Percentiles rank a stretch among this genome's conserved stretches.
Evolutionary conservation across 2,329 filamentous ascomycete species (phyloP).

Genomic region (Bipolaris zeicola): DNA sequence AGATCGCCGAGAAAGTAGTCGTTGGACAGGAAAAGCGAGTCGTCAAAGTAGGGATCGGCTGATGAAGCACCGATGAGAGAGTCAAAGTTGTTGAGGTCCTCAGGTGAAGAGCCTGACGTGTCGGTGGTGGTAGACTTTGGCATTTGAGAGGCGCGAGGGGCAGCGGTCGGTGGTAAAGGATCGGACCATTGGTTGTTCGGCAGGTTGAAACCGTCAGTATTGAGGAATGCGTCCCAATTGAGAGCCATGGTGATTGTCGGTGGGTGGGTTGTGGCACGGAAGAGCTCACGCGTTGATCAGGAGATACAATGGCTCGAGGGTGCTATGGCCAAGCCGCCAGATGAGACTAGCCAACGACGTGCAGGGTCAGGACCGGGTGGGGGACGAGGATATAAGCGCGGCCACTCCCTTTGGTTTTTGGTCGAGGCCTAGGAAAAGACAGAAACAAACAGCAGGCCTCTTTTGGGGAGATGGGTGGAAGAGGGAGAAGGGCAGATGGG

Average conservation of each 20-base stretch:
- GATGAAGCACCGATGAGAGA: constrained; percentile 35
- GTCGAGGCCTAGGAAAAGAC: constrained; percentile 5
- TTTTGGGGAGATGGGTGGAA: background rate
- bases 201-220: constrained; percentile 45
- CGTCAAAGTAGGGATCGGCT: constrained; percentile 46
- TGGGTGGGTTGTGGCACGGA: constrained; percentile 35
- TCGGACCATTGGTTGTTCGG: constrained; percentile 49
- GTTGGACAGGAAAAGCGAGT: constrained; percentile 45
- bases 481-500: constrained; percentile 7
- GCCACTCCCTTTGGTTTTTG: constrained; percentile 14
- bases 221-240: constrained; percentile 49
- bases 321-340: constrained; percentile 31
- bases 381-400: constrained; percentile 36
- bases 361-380: constrained; percentile 22
- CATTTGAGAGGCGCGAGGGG: constrained; percentile 40
- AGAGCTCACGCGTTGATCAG: constrained; percentile 47
- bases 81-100: constrained; percentile 41
- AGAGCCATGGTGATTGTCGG: constrained; percentile 44
- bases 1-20: constrained; percentile 50
- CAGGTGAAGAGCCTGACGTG: constrained; percentile 40
- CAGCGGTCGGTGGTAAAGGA: constrained; percentile 36
- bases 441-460: background rate
- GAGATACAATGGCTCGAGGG: constrained; percentile 38
- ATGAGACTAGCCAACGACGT: constrained; percentile 28
- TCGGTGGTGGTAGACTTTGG: constrained; percentile 43